These are phyloP conservation scores for Kwoniella pini DNA, from an alignment of 768 basidiomycete species.

Conservation along the genomic window DNA sequence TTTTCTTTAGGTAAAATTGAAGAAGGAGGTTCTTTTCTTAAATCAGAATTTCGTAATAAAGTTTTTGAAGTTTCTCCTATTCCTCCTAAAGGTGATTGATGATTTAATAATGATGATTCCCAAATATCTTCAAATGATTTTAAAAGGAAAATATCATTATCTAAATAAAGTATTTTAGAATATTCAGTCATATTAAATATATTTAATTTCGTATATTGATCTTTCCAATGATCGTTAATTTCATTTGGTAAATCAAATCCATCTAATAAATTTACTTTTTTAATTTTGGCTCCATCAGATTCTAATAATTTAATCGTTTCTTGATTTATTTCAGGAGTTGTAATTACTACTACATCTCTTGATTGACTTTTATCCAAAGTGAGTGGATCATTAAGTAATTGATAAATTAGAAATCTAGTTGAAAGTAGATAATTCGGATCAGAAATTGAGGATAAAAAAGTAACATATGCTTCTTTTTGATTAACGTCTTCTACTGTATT, in stretches of 20 bases:
- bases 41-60: background rate
- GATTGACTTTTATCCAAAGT: slow-evolving; percentile 15
- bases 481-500: background rate
- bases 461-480: slow-evolving; percentile 31
- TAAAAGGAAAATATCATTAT: slow-evolving; percentile 20
- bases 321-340: slow-evolving; percentile 19
- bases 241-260: slow-evolving; percentile 22
- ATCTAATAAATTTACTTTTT: slow-evolving; percentile 6
- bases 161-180: slow-evolving; percentile 21
- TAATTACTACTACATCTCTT: slow-evolving; percentile 24
- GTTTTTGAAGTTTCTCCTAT: slow-evolving; percentile 11
- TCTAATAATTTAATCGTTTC: slow-evolving; percentile 14
- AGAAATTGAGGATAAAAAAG: slow-evolving; percentile 24
- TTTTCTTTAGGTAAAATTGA: slow-evolving; percentile 22
- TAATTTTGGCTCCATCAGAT: slow-evolving; percentile 23
- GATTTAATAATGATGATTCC: slow-evolving; percentile 3
- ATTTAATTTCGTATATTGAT: slow-evolving; percentile 29
- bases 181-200: slow-evolving; percentile 32
- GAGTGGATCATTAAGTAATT: slow-evolving; percentile 24
- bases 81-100: background rate
- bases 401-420: slow-evolving; percentile 26
- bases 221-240: slow-evolving; percentile 23
- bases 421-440: slow-evolving; percentile 16
- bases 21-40: background rate
- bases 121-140: slow-evolving; percentile 29